phyloP scores from a whole-genome alignment of 441 rosid species.

The Melastoma candidum region DNA sequence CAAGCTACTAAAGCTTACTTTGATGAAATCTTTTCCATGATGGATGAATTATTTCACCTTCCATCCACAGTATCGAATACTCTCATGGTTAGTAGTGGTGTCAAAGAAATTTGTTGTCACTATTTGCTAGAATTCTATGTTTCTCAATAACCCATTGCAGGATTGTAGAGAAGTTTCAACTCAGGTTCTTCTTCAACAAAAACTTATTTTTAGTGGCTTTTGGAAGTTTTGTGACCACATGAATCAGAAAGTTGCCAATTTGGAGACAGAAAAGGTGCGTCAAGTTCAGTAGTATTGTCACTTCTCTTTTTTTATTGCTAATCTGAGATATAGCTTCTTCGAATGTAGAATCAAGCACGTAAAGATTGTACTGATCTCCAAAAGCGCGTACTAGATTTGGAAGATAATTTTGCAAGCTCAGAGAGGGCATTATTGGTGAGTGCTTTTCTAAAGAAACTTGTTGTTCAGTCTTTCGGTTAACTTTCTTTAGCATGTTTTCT shows the following conservation, averaged over 20 bases:
- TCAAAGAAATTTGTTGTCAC: neutral
- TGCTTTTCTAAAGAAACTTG: slow-evolving; percentile 2
- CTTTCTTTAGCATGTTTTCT: slow-evolving; percentile 11
- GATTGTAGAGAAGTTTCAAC: slow-evolving; percentile 40
- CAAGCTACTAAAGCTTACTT: slow-evolving; percentile 34
- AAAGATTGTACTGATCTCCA: slow-evolving; percentile 39
- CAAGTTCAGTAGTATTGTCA: neutral
- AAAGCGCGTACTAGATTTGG: slow-evolving; percentile 41
- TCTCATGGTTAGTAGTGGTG: slow-evolving; percentile 44
- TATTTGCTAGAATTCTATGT: no score
- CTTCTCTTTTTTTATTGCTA: neutral
- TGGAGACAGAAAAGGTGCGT: slow-evolving; percentile 65
- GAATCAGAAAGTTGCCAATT: slow-evolving; percentile 38
- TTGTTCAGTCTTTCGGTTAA: slow-evolving; percentile 5
- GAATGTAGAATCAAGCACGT: slow-evolving; percentile 38
- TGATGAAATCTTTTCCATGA: slow-evolving; percentile 33
- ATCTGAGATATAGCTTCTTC: neutral
- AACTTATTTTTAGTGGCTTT: slow-evolving; percentile 28
- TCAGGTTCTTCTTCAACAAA: slow-evolving; percentile 42
- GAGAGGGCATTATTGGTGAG: slow-evolving; percentile 42
- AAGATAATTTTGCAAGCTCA: slow-evolving; percentile 34
- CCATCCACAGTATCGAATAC: slow-evolving; percentile 30
- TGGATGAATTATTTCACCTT: slow-evolving; percentile 56
- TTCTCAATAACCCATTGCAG: slow-evolving; percentile 24
- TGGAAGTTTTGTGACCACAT: slow-evolving; percentile 28